Percentiles rank a stretch among this genome's conserved stretches.
Evolutionary conservation across 352 stramenopile genomes (phyloP).

Genomic region (Globisporangium megalacanthum): DNA sequence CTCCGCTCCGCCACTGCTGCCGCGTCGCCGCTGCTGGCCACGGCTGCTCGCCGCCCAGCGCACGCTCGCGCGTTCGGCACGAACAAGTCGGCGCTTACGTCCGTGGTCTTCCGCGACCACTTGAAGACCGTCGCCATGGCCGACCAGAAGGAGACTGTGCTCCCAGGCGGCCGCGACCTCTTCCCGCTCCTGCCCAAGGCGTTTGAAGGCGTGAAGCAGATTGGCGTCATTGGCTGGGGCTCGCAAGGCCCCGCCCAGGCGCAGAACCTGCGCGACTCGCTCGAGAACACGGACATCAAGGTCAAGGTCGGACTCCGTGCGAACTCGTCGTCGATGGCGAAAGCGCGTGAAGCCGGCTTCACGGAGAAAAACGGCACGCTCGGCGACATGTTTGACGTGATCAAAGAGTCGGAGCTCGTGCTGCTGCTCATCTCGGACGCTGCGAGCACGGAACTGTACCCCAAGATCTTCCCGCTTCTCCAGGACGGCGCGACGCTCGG

Average conservation of each 20-base stretch:
- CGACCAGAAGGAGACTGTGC: conserved; percentile 66
- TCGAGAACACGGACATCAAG: conserved; percentile 89
- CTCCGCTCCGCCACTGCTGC: conserved; percentile 40
- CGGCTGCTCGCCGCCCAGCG: background rate
- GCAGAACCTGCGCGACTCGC: conserved; percentile 96
- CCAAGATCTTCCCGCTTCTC: conserved; percentile 95
- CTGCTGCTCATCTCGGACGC: conserved; percentile 97
- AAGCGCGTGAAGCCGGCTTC: conserved; percentile 90
- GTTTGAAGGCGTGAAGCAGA: conserved; percentile 95
- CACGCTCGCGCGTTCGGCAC: conserved; percentile 47
- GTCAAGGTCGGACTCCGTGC: conserved; percentile 89
- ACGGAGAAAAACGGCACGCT: conserved; percentile 90
- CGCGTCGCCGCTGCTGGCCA: conserved; percentile 33
- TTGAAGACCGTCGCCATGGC: conserved; percentile 77
- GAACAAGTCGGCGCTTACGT: conserved; percentile 57
- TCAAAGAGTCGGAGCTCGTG: conserved; percentile 95
- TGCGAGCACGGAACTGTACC: conserved; percentile 93
- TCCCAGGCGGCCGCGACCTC: conserved; percentile 87
- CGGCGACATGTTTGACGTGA: conserved; percentile 96
- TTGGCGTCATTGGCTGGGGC: conserved; percentile 98
- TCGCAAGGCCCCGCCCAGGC: conserved; percentile 96
- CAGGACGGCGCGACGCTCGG: conserved; percentile 94
- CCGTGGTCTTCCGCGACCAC: conserved; percentile 64
- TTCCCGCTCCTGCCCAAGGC: conserved; percentile 94
- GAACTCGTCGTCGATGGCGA: conserved; percentile 74